phyloP scores from a whole-genome alignment of 495 filamentous ascomycete species.

The Penicillium daleae region DNA sequence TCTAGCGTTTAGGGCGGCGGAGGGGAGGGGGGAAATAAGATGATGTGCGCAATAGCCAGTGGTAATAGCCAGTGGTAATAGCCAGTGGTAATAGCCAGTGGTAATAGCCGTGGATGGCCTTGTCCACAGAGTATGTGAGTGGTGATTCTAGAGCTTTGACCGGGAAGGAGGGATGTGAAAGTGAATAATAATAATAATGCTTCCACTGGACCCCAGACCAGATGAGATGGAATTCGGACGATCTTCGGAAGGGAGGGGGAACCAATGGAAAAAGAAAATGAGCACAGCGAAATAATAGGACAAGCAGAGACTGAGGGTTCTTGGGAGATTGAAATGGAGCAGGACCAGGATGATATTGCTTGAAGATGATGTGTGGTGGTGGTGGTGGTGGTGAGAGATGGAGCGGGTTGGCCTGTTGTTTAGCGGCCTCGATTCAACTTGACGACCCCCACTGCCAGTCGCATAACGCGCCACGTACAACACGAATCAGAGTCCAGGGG shows the following conservation, averaged over 20 bases:
- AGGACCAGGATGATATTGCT: not conserved
- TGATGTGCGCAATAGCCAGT: slow-evolving; percentile 4
- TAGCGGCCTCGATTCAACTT: not conserved
- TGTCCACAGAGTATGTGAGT: no score
- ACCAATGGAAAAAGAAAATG: slow-evolving; percentile 17
- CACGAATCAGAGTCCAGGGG: slow-evolving; percentile 16
- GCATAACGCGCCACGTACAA: slow-evolving; percentile 42
- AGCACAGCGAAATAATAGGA: slow-evolving; percentile 20
- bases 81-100: no score
- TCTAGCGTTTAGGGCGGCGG: slow-evolving; percentile 14
- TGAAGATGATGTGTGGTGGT: not conserved
- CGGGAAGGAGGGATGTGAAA: not conserved
- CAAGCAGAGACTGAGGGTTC: not conserved
- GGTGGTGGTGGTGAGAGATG: not conserved
- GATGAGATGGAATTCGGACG: slow-evolving; percentile 8
- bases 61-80: not conserved
- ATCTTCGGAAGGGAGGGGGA: not conserved
- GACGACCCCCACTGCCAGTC: slow-evolving; percentile 16
- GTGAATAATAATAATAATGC: no score
- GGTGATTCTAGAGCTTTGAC: slow-evolving; percentile 6
- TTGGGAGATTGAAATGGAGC: not conserved
- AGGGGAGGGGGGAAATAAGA: slow-evolving; percentile 6
- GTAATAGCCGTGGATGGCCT: no score
- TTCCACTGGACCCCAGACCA: slow-evolving; percentile 34
- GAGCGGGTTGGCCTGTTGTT: not conserved